Evolutionary conservation across 495 filamentous ascomycete genomes (phyloP), one percentile per base, ranked within the genome.

Genomic region (Penicillium odoratum): DNA sequence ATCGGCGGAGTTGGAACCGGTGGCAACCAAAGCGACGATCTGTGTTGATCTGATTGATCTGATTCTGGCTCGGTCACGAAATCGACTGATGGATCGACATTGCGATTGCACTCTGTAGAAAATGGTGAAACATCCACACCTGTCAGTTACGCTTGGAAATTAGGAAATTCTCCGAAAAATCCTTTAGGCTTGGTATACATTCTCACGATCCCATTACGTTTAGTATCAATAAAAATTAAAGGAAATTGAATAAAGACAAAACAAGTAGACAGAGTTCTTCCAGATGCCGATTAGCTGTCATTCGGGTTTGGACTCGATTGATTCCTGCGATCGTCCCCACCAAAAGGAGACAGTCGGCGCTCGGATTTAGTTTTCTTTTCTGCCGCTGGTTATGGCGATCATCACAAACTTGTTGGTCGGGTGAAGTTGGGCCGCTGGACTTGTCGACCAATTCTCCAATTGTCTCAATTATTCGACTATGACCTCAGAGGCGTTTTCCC

Each of bases 401-500:
- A 40, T 40, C 38, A 40, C 15, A 13, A 16, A 40, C 38, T 40
- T 40, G 38, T 36, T 36, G 33, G 33, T 36, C 9, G 33, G 10
- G 33, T 36, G 10, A 11, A 9, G 33, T 46, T 26, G 10, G 18
- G 43, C 43, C 43, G 43, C 5, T n/a, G 21, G 21, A 21, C 2
- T 1, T 7, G 43, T 26, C 3, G 21, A 26, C 25, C 43, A 28
- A 29, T 25, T 0, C 7, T 47, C 7, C 28, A 29, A 30, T 48
- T 26, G 28, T 30, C 46, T 29, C 46, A 48, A n/a, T 48, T 48
- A n/a, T 48, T 16, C 15, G 46, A 16, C 8, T 5, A 48, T 48
- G 46, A 48, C 46, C 46, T 48, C 46, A 48, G 46, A 48, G 46
- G 46, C 46, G 46, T 28, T 30, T 13, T 47, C 3, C 11, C 4